These are phyloP conservation scores for Bauhinia variegata DNA, from an alignment of 306 rosid species.

Conservation along the genomic window DNA sequence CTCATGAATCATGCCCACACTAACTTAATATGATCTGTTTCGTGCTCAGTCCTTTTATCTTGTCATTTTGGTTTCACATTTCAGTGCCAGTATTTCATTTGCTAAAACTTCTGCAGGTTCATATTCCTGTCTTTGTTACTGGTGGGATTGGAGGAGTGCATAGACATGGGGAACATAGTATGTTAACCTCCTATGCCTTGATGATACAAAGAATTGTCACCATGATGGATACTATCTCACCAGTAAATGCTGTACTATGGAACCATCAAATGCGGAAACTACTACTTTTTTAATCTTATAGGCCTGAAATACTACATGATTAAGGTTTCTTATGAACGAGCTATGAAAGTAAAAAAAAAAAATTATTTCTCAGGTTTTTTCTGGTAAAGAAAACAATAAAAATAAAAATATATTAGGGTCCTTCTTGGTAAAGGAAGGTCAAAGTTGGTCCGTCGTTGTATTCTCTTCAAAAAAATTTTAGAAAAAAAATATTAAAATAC, in stretches of 20 bases:
- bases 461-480: too few species aligned
- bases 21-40: slow-evolving; percentile 21
- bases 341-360: too few species aligned
- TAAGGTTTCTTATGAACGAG: too few species aligned
- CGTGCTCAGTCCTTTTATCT: neutral
- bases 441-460: neutral
- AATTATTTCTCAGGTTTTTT: too few species aligned
- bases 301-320: neutral
- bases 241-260: neutral
- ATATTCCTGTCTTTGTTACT: slow-evolving; percentile 82
- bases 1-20: slow-evolving; percentile 1
- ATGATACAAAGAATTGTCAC: slow-evolving; percentile 18
- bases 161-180: slow-evolving; percentile 83
- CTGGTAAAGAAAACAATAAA: too few species aligned
- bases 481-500: too few species aligned
- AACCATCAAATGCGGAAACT: neutral
- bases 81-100: neutral
- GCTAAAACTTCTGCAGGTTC: slow-evolving; percentile 52
- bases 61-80: slow-evolving; percentile 31
- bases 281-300: neutral
- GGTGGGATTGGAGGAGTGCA: slow-evolving; percentile 98
- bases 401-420: neutral
- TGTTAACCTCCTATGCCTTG: slow-evolving; percentile 40
- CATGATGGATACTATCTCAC: slow-evolving; percentile 20
- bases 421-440: neutral